phyloP scores from a whole-genome alignment of 2,329 filamentous ascomycete genomes.

The Diaporthe sp. region DNA sequence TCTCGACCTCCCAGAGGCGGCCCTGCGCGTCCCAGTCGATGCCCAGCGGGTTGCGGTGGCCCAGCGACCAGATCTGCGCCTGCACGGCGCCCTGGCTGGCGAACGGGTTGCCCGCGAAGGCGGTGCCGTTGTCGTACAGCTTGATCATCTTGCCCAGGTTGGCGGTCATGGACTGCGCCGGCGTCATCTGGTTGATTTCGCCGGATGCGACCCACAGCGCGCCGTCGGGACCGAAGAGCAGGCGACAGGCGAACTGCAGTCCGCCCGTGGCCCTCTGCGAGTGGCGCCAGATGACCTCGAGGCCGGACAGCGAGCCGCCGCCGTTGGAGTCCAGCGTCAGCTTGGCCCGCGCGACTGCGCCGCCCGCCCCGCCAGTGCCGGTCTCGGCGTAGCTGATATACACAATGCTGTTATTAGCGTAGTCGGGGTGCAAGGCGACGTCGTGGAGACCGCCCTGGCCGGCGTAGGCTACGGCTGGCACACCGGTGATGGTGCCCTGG shows the following conservation, averaged over 20 bases:
- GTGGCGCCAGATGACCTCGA: conserved; percentile 53
- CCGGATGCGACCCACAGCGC: conserved; percentile 52
- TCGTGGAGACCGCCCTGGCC: conserved; percentile 53
- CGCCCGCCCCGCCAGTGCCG: conserved; percentile 44
- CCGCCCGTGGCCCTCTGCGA: conserved; percentile 48
- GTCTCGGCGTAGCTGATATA: conserved; percentile 53
- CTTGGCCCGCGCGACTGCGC: conserved; percentile 51
- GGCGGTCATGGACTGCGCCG: conserved; percentile 49
- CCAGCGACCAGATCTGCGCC: conserved; percentile 51
- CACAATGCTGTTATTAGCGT: conserved; percentile 49
- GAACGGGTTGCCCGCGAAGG: conserved; percentile 51
- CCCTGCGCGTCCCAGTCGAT: conserved; percentile 53
- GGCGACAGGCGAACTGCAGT: conserved; percentile 50
- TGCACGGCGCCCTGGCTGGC: conserved; percentile 48
- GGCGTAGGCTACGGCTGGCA: conserved; percentile 50
- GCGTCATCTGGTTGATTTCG: conserved; percentile 52
- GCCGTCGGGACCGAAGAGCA: conserved; percentile 50
- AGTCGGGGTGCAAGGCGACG: conserved; percentile 52
- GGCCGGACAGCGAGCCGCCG: conserved; percentile 48
- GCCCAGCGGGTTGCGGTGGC: conserved; percentile 52
- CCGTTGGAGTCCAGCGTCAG: conserved; percentile 49
- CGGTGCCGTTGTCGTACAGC: conserved; percentile 52
- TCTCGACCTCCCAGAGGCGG: conserved; percentile 54
- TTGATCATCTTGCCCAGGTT: conserved; percentile 54
- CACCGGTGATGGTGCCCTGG: conserved; percentile 50